Evolutionary conservation across 352 stramenopile species (phyloP).

Genomic region (Globisporangium paddicum): DNA sequence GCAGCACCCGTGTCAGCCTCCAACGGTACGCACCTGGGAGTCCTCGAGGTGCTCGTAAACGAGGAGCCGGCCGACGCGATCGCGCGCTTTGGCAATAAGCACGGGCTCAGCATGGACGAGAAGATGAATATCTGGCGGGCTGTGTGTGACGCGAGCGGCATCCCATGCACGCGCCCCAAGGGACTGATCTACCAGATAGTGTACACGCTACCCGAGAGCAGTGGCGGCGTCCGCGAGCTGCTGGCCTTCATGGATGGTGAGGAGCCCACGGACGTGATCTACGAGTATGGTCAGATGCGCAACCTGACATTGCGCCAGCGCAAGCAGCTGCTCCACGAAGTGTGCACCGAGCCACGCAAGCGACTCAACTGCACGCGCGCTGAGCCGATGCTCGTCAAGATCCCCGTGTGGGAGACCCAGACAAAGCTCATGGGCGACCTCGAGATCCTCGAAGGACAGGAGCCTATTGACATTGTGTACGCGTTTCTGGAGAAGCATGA

Average conservation of each 20-base stretch:
- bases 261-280: constrained; percentile 73
- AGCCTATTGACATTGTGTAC: constrained; percentile 79
- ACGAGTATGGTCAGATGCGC: constrained; percentile 63
- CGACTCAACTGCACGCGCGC: constrained; percentile 74
- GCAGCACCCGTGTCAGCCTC: constrained; percentile 46
- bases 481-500: constrained; percentile 86
- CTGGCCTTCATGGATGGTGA: constrained; percentile 70
- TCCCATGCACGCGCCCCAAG: constrained; percentile 45
- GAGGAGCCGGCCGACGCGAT: constrained; percentile 74
- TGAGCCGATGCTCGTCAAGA: constrained; percentile 64
- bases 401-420: constrained; percentile 72
- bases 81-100: constrained; percentile 66
- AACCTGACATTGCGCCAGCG: constrained; percentile 65
- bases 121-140: constrained; percentile 49
- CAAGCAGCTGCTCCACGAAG: constrained; percentile 59
- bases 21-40: constrained; percentile 55
- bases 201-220: constrained; percentile 50
- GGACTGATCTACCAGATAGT: constrained; percentile 59
- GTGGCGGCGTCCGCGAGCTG: constrained; percentile 33
- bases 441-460: constrained; percentile 71
- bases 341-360: constrained; percentile 58
- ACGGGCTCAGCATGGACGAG: constrained; percentile 47
- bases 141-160: constrained; percentile 47
- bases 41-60: constrained; percentile 52
- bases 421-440: constrained; percentile 70